Evolutionary conservation across 2,329 filamentous ascomycete species (phyloP), one percentile per base, ranked within the genome.

Genomic region (Dactylellina drechsleri): DNA sequence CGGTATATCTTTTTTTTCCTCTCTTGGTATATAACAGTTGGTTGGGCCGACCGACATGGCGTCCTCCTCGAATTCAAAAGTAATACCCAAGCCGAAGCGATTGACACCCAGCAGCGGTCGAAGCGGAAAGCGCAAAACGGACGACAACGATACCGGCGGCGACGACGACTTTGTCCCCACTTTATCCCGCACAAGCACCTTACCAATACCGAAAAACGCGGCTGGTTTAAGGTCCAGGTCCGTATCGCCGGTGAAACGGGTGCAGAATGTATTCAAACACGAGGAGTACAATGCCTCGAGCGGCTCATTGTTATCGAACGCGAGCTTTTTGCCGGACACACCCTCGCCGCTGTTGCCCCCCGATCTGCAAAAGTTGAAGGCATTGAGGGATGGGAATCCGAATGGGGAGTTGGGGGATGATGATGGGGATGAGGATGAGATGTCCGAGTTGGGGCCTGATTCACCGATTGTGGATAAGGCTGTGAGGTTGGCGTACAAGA

Each of bases 311-410:
- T 49, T 74, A 53, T 74, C 70, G 12, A 74, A 74, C 45, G 70
- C 70, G 1, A 74, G 70, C 26, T 74, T 74, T 53, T 52, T 74
- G 43, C 70, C 70, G 57, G 70, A 74, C 43, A 74, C 70, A 3
- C 70, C 70, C 7, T 74, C 70, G 31, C 70, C 62, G 50, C 31
- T 74, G 58, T 54, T 74, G 43, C 70, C 70, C 20, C 70, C 70
- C 13, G 70, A 74, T 26, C 45, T 74, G 12, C 40, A 67, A 52
- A 74, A 74, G 20, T 20, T 67, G n/a, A 64, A 66, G 45, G 57
- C 49, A 12, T 58, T 67, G 15, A 40, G 26, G 43, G 28, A 8
- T 15, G 64, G 62, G 56, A 66, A 66, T 50, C 50, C 54, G 26
- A 54, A 66, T 43, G 68, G 70, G 8, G 47, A 66, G 50, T 28